Conservation (phyloP, 2,329 filamentous ascomycete species). For the Verticillium albo-atrum region DNA sequence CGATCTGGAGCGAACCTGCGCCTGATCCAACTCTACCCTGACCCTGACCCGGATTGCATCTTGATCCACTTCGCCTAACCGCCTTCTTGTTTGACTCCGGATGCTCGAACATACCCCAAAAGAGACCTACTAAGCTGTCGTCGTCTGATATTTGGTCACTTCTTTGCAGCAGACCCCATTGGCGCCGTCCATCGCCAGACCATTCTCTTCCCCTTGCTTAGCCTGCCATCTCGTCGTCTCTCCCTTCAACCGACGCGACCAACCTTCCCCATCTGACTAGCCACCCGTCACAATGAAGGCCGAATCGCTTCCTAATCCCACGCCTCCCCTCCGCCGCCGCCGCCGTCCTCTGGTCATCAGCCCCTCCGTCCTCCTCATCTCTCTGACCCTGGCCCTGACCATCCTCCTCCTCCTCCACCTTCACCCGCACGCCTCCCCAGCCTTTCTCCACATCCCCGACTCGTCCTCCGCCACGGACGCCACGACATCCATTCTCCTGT, state of each 20-base stretch:
- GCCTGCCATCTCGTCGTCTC: background rate
- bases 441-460: background rate
- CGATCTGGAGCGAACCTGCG: too few species aligned
- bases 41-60: background rate
- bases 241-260: background rate
- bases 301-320: background rate
- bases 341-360: background rate
- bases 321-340: background rate
- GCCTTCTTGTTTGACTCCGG: background rate
- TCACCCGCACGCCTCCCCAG: background rate
- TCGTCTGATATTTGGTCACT: background rate
- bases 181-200: background rate
- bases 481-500: slow-evolving; percentile 27
- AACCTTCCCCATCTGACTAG: background rate
- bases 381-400: background rate
- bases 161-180: background rate
- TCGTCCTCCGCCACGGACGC: background rate
- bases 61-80: background rate
- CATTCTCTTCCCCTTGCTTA: background rate
- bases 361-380: background rate
- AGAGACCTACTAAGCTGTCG: background rate
- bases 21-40: too few species aligned
- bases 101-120: background rate
- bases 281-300: background rate
- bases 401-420: background rate